Evolutionary conservation across 768 basidiomycete species (phyloP), one percentile per base, ranked within the genome.

Genomic region (Rhizopogon vesiculosus): DNA sequence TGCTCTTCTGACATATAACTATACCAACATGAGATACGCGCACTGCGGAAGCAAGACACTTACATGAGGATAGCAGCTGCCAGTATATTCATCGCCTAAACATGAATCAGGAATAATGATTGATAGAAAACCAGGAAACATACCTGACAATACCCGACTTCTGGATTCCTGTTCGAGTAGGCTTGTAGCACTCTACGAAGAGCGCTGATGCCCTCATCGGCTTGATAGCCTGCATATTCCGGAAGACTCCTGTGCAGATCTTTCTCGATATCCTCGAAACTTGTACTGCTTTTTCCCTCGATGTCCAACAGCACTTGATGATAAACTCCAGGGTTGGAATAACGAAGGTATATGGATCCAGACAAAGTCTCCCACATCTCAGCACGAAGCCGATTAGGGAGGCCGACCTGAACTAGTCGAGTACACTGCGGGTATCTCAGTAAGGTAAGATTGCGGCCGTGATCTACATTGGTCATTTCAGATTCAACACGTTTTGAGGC

Each of bases 1-100:
- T 98, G 96, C 62, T 98, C 97, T 71, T 99, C 97, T 2, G 93
- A 96, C 93, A 97, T 93, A 69, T 98, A 99, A 59, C 95, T 98
- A 62, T 9, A 44, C 45, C 18, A 39, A 29, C 3, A 51, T 65
- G 42, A 69, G 61, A 7, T 48, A 41, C 31, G 19, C 2, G 31
- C 12, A 22, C 49, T 29, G 49, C 42, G 43, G 25, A 40, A 54
- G 35, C 8, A 44, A 45, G 7, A 51, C 15, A 68, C 83, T 60
- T 63, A 93, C 92, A 95, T 93, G 51, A 96, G 76, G 64, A 96
- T 87, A n/a, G 93, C 94, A 28, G 96, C 95, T 0, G 91, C 91
- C 42, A 98, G 81, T 48, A 99, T 96, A 68, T 99, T 99, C 92
- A 99, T 93, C 6, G 96, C 97, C 87, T 91, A 61, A 46, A 53